Base-by-base conservation (phyloP, 208 protist genomes). In the Trypanosoma conorhini region DNA sequence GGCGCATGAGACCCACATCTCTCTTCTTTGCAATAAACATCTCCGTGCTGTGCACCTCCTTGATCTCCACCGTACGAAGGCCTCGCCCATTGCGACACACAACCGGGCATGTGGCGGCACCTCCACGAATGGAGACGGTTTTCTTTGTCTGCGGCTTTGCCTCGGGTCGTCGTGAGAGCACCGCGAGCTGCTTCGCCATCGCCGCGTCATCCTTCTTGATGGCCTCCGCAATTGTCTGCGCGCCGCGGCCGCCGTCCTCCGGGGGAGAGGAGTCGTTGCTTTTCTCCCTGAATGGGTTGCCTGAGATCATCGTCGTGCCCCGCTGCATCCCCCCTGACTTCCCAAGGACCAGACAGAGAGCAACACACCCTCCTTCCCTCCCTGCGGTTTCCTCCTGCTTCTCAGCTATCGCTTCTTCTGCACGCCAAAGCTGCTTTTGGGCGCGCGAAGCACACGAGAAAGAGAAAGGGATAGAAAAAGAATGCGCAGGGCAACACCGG, bases 1-100 rank as follows among this genome's bases (percentile, higher is more conserved):
- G 97, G 59, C 97, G 94, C 61, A 98, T 89, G 10, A 99, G 87
- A n/a, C 97, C 97, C 57, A 98, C 90, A 72, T 99, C 94, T 1
- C 96, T 80, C 80, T 98, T 99, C 70, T 97, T 96, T 22, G 82
- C 80, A 57, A 99, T 95, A 67, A 96, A 97, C 46, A 96, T 86
- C 10, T 87, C 86, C 60, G 96, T 97, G 67, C 91, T 97, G 54
- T 96, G 83, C 40, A 88, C 90, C 44, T 97, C 89, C 35, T 74
- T 82, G 17, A 81, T 77, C 46, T 87, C 83, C 15, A 82, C 71
- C 17, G 72, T 76, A 3, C 54, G 24, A 3, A 31, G 55, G 22
- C 22, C 44, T 33, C 76, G 28, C 9, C 59, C 62, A 8, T 0
- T 22, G 9, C 19, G 69, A 46, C 33, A 60, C 44, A 57, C 22